A percentile compares a stretch with the other conserved stretches of the same genome.
phyloP scores from a whole-genome alignment of 768 basidiomycete species.

The Mycena sanguinolenta region DNA sequence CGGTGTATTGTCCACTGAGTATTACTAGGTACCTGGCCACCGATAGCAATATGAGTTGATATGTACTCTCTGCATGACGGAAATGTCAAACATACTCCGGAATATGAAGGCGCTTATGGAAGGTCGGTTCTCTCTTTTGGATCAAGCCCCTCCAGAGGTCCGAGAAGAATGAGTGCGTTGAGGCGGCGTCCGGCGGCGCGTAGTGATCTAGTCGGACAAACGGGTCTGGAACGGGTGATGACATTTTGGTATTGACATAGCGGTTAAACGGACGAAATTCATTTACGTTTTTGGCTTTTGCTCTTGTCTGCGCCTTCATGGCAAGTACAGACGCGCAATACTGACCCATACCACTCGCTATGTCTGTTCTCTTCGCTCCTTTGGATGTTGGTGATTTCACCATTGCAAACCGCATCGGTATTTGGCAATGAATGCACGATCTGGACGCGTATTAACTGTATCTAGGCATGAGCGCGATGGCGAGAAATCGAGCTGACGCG shows the following conservation, averaged over 20 bases:
- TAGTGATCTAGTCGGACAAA: constrained; percentile 1
- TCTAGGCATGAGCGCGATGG: constrained; percentile 53
- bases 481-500: constrained; percentile 54
- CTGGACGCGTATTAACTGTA: not conserved
- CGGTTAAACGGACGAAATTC: constrained; percentile 4
- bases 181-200: too few relatives aligned
- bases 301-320: not conserved
- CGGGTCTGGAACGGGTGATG: constrained; percentile 10
- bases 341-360: constrained; percentile 2
- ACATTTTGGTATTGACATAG: not conserved
- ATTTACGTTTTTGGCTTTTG: not conserved
- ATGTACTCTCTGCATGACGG: too few relatives aligned
- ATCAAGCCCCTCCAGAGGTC: too few relatives aligned
- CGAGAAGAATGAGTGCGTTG: too few relatives aligned
- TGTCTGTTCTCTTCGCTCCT: constrained; percentile 46
- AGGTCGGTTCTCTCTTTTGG: too few relatives aligned
- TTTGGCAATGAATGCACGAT: not conserved
- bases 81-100: too few relatives aligned
- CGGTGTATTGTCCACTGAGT: too few relatives aligned
- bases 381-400: constrained; percentile 52
- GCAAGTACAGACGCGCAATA: not conserved
- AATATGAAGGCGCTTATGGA: too few relatives aligned
- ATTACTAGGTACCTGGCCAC: too few relatives aligned
- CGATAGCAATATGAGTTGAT: too few relatives aligned
- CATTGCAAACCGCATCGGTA: constrained; percentile 52